Evolutionary conservation across 2,329 filamentous ascomycete species (phyloP), one percentile per base, ranked within the genome.

Genomic region (Xylaria sp.): DNA sequence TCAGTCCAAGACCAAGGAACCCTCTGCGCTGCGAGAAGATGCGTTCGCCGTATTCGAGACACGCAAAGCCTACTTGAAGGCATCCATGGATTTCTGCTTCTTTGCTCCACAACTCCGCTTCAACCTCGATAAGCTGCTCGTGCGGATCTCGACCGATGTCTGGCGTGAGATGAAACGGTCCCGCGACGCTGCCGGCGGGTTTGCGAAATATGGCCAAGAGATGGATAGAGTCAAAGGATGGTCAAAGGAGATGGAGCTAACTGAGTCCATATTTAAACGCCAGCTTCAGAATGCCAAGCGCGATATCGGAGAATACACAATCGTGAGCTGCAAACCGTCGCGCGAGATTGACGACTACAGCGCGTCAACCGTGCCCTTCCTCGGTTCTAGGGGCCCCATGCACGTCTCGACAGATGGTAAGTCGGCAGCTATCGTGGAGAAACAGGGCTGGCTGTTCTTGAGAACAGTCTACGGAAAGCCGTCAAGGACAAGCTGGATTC

Each of bases 11-110:
- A 88, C 91, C 4, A 99, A 97, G 75, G 94, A 99, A 74, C 85
- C 93, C 0, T 97, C 92, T 0, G 85, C 92, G 1, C 79, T 99
- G 58, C 84, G 94, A 61, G 94, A 99, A 74, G 94, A 99, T 75
- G 94, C 94, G 0, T 99, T 99, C 70, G 88, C 94, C 71, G 85
- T 97, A 44, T 94, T 96, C 72, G 94, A 97, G 78, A 90, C 91
- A 23, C 85, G 93, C 60, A 95, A 94, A 70, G 84, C 87, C 37
- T 99, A 99, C 72, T 80, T 97, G 49, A 93, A 92, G 72, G 89
- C 92, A 1, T 92, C 91, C 11, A 87, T 99, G 84, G 94, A 99
- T 74, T 97, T 92, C 72, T 96, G 91, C 68, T 85, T 94, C 65
- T 83, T 91, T 66, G 91, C 90, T 1, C 92, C 94, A 0, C 91